Percentiles rank a stretch among this genome's conserved stretches.
Evolutionary conservation across 2,329 filamentous ascomycete species (phyloP).

Genomic region (Paracamarosporium sp.): DNA sequence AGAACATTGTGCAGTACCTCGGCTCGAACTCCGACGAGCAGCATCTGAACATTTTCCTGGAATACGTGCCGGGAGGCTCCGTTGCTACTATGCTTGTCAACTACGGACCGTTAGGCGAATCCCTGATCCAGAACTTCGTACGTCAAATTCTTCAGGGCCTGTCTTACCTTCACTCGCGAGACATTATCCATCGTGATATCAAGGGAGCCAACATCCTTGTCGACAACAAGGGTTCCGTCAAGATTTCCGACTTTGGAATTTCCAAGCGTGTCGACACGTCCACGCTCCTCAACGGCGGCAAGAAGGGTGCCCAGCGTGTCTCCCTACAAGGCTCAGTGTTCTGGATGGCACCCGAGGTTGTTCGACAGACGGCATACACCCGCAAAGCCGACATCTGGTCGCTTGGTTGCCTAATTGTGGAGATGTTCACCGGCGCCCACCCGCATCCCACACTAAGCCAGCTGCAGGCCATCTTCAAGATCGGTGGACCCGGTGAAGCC

Average conservation of each 20-base stretch:
- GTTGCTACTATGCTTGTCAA: conserved; percentile 99
- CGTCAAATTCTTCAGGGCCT: conserved; percentile 92
- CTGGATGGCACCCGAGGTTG: conserved; percentile 99
- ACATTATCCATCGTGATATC: conserved; percentile 98
- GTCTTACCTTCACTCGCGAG: conserved; percentile 89
- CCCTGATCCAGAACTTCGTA: conserved; percentile 93
- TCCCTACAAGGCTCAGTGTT: conserved; percentile 97
- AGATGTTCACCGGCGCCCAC: conserved; percentile 98
- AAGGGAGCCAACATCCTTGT: conserved; percentile 99
- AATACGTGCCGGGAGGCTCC: conserved; percentile 96
- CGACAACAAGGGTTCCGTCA: conserved; percentile 98
- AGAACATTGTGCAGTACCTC: conserved; percentile 97
- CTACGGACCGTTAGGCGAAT: conserved; percentile 92
- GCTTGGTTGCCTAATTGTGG: conserved; percentile 92
- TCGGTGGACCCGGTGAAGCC: conserved; percentile 81
- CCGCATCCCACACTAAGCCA: conserved; percentile 98
- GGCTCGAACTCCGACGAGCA: conserved; percentile 91
- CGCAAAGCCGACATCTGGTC: conserved; percentile 99
- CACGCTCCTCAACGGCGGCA: conserved; percentile 68
- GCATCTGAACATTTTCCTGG: conserved; percentile 98
- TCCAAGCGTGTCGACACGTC: conserved; percentile 96
- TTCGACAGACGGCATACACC: conserved; percentile 96
- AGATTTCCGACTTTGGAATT: conserved; percentile 99
- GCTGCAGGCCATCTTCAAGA: conserved; percentile 98
- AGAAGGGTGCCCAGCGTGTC: conserved; percentile 55